These are phyloP conservation scores for Colletotrichum sp. DNA, from an alignment of 2,329 filamentous ascomycete genomes.

Conservation along the genomic window DNA sequence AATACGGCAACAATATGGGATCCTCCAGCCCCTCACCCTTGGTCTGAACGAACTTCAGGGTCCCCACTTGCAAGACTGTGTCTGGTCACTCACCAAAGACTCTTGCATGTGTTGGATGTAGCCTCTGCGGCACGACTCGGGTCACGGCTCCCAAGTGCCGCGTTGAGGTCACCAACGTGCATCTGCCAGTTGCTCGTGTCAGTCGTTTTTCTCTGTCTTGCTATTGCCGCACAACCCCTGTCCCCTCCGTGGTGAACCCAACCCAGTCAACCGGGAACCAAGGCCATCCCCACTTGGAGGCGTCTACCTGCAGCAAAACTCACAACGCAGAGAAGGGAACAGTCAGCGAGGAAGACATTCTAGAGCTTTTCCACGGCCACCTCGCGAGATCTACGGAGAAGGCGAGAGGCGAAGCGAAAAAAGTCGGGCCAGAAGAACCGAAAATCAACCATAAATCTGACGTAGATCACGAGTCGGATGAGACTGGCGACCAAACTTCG, in stretches of 20 bases:
- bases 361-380: not conserved
- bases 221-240: not conserved
- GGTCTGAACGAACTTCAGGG: not conserved
- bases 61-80: not conserved
- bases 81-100: not conserved
- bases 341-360: not conserved
- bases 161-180: not conserved
- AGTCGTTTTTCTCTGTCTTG: not conserved
- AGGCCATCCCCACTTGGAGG: not conserved
- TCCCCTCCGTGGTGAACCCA: not conserved
- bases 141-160: not conserved
- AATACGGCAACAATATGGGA: not conserved
- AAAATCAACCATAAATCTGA: not conserved
- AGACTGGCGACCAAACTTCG: not conserved
- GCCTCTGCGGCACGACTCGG: constrained; percentile 6
- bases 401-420: not conserved
- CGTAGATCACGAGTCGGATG: not conserved
- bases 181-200: not conserved
- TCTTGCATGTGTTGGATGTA: not conserved
- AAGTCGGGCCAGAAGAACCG: not conserved
- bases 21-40: not conserved
- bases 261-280: not conserved
- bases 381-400: not conserved
- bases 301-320: not conserved
- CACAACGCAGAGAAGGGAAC: not conserved